A percentile compares a stretch with the other conserved stretches of the same genome.
These are phyloP conservation scores for Adansonia rubrostipa DNA, from an alignment of 441 rosid genomes.

Conservation along the genomic window DNA sequence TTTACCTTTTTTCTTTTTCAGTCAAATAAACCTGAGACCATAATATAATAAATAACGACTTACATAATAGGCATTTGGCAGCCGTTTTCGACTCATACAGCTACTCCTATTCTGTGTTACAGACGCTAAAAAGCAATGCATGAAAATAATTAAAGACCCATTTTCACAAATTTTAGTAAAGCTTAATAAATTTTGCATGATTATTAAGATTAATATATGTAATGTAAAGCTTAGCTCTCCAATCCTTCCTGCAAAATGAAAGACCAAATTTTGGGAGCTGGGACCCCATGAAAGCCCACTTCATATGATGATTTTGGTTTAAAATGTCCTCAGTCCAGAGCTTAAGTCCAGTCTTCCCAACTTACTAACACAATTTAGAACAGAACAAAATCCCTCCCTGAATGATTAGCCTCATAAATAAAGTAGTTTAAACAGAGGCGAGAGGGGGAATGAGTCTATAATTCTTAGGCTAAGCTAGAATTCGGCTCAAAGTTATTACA, in stretches of 20 bases:
- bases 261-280: neutral
- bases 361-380: slow-evolving; percentile 18
- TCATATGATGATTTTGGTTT: neutral
- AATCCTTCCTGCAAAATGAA: neutral
- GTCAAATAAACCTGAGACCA: no score
- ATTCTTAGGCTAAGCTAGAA: neutral
- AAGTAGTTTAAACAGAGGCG: neutral
- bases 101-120: no score
- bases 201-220: neutral
- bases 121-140: no score
- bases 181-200: no score
- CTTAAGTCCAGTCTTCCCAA: neutral
- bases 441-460: neutral
- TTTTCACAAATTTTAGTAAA: no score
- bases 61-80: no score
- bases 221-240: neutral
- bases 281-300: slow-evolving; percentile 33
- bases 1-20: no score
- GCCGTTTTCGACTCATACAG: no score
- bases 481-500: neutral
- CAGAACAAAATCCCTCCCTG: neutral
- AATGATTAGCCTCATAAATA: slow-evolving; percentile 17
- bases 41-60: no score
- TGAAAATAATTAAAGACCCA: no score
- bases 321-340: neutral